Evolutionary conservation across 768 basidiomycete species (phyloP).

Genomic region (Phlebiopsis flavidoalba): DNA sequence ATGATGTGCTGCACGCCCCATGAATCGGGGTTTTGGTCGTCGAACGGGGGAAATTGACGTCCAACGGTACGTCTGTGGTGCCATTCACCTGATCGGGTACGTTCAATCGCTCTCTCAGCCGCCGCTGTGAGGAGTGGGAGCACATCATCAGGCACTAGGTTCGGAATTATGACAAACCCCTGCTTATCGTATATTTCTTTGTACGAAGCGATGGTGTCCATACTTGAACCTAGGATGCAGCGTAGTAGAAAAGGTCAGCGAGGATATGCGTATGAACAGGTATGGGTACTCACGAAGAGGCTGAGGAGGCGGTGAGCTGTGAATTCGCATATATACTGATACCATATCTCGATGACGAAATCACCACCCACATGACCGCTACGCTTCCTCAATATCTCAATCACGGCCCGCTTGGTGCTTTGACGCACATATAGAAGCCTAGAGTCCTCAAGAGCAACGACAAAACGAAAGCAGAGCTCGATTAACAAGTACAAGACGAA

Average conservation of each 20-base stretch:
- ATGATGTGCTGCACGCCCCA: constrained; percentile 84
- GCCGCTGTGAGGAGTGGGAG: constrained; percentile 37
- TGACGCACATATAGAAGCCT: not conserved
- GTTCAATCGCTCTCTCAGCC: constrained; percentile 42
- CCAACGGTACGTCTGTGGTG: constrained; percentile 65
- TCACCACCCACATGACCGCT: not conserved
- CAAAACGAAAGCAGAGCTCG: not conserved
- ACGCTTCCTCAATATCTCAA: not conserved
- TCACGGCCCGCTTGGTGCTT: not conserved
- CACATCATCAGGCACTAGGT: constrained; percentile 37
- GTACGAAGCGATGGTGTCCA: not conserved
- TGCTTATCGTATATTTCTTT: constrained; percentile 53
- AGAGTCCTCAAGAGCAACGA: no score
- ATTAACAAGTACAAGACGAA: not conserved
- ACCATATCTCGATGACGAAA: not conserved
- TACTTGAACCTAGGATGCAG: not conserved
- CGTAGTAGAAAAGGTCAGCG: no score
- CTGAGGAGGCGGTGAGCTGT: not conserved
- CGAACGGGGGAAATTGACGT: constrained; percentile 75
- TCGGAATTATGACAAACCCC: constrained; percentile 61
- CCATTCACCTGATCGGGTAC: constrained; percentile 60
- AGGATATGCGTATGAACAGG: not conserved
- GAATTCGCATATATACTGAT: not conserved
- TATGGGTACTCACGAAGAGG: not conserved
- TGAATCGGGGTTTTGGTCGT: constrained; percentile 51